Percentiles rank a stretch among this genome's conserved stretches.
These are phyloP conservation scores for Piper longum DNA, from an alignment of 164 flowering plant species.

Conservation along the genomic window DNA sequence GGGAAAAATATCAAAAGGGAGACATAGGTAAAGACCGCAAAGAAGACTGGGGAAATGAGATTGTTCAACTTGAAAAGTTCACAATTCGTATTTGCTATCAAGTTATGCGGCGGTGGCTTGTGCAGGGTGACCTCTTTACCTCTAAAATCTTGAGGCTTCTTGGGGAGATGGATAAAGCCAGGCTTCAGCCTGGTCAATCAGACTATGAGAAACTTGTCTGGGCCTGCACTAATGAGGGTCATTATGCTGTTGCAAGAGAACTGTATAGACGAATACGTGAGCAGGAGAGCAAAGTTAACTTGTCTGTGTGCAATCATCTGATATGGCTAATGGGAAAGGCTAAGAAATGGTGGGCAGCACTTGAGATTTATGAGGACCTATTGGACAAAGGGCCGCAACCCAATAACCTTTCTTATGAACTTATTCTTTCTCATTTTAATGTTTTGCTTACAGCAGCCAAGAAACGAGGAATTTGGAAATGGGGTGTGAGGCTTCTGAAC, in stretches of 20 bases:
- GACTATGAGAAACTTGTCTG: slow-evolving; percentile 72
- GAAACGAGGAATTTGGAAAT: slow-evolving; percentile 81
- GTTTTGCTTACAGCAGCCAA: slow-evolving; percentile 61
- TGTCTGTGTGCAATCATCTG: slow-evolving; percentile 83
- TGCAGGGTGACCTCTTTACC: slow-evolving; percentile 28
- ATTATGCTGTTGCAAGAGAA: slow-evolving; percentile 61
- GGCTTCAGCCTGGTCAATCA: slow-evolving; percentile 32
- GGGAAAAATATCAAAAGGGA: slow-evolving; percentile 46
- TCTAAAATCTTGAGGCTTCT: slow-evolving; percentile 59
- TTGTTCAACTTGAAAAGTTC: slow-evolving; percentile 51
- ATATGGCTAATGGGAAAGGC: slow-evolving; percentile 97
- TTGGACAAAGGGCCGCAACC: slow-evolving; percentile 90
- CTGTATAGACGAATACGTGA: slow-evolving; percentile 63
- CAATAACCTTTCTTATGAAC: slow-evolving; percentile 65
- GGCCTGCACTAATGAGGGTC: slow-evolving; percentile 79
- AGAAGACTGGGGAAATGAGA: slow-evolving; percentile 56
- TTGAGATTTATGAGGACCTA: slow-evolving; percentile 84
- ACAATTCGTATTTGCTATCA: slow-evolving; percentile 57
- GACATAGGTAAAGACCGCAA: slow-evolving; percentile 30
- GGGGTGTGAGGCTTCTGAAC: slow-evolving; percentile 76
- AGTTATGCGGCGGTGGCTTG: slow-evolving; percentile 83
- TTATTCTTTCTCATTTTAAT: slow-evolving; percentile 74
- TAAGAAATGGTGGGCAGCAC: slow-evolving; percentile 96
- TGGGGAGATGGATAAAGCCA: slow-evolving; percentile 48
- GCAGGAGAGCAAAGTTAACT: slow-evolving; percentile 43